Base-by-base conservation (phyloP, 805 yeast genomes). In the Candida cerambycidarum region DNA sequence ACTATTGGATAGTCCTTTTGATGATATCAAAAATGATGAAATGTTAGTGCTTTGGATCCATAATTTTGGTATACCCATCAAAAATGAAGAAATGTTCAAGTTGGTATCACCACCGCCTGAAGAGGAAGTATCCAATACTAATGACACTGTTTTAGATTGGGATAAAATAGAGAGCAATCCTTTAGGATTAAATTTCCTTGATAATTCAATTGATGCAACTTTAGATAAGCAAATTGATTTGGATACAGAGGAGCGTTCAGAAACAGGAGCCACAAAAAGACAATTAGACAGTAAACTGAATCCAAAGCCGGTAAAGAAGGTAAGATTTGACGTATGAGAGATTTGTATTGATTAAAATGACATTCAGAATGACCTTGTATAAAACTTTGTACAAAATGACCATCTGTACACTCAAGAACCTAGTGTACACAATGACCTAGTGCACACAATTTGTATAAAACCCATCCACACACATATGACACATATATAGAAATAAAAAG, bases 301-400 rank as follows among this genome's bases (percentile, higher is more conserved):
- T 25, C 5, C 13, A 39, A 44, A 25, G 35, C 46, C 46, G 10
- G 51, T 50, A 7, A 66, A 68, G 48, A 52, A 62, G 32, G 73
- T 68, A 1, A 52, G 73, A 35, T 68, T 67, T 43, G 62, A 38
- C 29, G 13, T 25, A 16, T 25, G 29, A 25, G 5, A 4, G 29
- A 9, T 27, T 6, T 21, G 29, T 25, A 25, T 25, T 25, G 29
- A 25, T 11, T 25, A 25, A n/a, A n/a, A n/a, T n/a, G n/a, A n/a
- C n/a, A n/a, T 21, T 6, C 23, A 21, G 23, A 21, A 21, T 21
- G 23, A 21, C 23, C 23, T 21, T 21, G 23, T 21, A 21, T 8
- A 21, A 21, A 21, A n/a, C n/a, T n/a, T n/a, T n/a, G n/a, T n/a
- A n/a, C n/a, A n/a, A n/a, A n/a, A n/a, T n/a, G n/a, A n/a, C n/a